phyloP scores from a whole-genome alignment of 768 basidiomycete genomes.

The Ramaria sp. region DNA sequence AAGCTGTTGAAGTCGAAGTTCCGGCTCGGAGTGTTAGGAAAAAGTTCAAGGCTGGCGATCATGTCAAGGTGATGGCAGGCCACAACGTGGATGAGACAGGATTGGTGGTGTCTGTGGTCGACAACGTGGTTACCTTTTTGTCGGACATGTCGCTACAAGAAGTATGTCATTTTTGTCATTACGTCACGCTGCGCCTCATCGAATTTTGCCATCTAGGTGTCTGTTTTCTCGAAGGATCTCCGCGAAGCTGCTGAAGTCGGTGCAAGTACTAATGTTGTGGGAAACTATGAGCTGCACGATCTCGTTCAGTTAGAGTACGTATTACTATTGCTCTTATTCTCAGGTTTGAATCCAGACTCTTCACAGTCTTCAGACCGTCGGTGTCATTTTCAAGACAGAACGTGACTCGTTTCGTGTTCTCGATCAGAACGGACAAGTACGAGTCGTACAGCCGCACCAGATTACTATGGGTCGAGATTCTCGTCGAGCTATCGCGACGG shows the following conservation, averaged over 20 bases:
- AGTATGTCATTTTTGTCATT: conserved; percentile 32
- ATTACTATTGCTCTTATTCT: not conserved
- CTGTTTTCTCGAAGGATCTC: conserved; percentile 94
- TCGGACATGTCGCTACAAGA: conserved; percentile 96
- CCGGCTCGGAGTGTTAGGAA: conserved; percentile 87
- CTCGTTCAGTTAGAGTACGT: conserved; percentile 93
- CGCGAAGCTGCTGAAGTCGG: conserved; percentile 97
- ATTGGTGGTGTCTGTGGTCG: conserved; percentile 83
- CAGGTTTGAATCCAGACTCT: not conserved
- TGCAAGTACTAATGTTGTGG: conserved; percentile 80
- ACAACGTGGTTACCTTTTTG: conserved; percentile 88
- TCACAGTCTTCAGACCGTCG: conserved; percentile 78
- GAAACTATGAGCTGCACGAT: conserved; percentile 93
- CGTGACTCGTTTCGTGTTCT: conserved; percentile 92
- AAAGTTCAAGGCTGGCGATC: conserved; percentile 92
- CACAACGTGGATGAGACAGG: conserved; percentile 94
- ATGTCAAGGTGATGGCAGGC: conserved; percentile 96
- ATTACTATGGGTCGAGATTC: conserved; percentile 87
- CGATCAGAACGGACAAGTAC: conserved; percentile 86
- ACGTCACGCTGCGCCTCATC: not conserved
- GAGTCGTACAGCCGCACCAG: conserved; percentile 86
- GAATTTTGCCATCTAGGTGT: conserved; percentile 49
- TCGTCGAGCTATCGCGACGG: conserved; percentile 74
- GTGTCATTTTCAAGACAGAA: conserved; percentile 96
- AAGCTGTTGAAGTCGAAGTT: conserved; percentile 79